phyloP scores from a whole-genome alignment of 495 filamentous ascomycete species.

The Penicillium antarcticum region DNA sequence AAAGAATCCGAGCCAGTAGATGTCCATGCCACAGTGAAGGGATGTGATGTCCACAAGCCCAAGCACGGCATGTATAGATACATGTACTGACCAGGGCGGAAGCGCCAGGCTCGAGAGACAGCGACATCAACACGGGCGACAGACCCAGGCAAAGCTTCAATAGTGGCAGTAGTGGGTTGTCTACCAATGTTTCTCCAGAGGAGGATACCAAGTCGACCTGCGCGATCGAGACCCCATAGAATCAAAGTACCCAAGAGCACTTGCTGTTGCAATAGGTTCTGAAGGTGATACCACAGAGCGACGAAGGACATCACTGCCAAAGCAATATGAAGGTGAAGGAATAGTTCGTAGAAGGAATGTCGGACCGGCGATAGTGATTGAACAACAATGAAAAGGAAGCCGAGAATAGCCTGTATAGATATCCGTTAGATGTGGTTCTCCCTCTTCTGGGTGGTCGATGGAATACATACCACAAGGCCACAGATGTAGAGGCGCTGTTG shows the following conservation, averaged over 20 bases:
- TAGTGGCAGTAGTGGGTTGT: constrained; percentile 40
- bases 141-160: constrained; percentile 51
- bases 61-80: constrained; percentile 54
- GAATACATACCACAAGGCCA: constrained; percentile 34
- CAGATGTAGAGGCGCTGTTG: constrained; percentile 31
- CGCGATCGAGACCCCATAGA: constrained; percentile 47
- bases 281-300: constrained; percentile 53
- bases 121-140: constrained; percentile 48
- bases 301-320: constrained; percentile 46
- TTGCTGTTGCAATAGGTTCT: constrained; percentile 38
- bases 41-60: constrained; percentile 52
- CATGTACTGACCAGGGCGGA: constrained; percentile 52
- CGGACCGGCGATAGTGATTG: constrained; percentile 51
- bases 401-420: constrained; percentile 31
- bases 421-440: background rate
- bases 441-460: background rate
- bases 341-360: constrained; percentile 58
- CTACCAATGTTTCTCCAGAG: constrained; percentile 59
- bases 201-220: constrained; percentile 45
- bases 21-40: constrained; percentile 56
- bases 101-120: constrained; percentile 46
- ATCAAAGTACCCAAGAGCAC: constrained; percentile 37
- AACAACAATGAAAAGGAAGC: constrained; percentile 46
- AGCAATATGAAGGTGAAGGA: constrained; percentile 53
- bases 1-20: constrained; percentile 10